Percentiles rank a stretch among this genome's conserved stretches.
phyloP scores from a whole-genome alignment of 148 eudicot genomes.

The Beta vulgaris region DNA sequence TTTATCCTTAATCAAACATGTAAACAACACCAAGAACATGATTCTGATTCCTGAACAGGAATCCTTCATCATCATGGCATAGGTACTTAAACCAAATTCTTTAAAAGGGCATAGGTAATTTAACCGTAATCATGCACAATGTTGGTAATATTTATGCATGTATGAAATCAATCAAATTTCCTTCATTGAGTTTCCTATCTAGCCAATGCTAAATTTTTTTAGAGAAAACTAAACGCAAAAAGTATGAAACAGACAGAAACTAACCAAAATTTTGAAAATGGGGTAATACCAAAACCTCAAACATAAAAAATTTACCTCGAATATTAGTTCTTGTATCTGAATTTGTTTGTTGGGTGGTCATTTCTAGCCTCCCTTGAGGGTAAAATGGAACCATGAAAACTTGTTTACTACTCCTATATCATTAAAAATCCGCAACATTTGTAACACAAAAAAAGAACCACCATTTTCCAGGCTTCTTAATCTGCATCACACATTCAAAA shows the following conservation, averaged over 20 bases:
- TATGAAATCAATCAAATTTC: not conserved
- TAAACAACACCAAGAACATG: not conserved
- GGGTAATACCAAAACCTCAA: not conserved
- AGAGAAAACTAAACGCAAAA: too few species aligned
- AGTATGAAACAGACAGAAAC: too few species aligned
- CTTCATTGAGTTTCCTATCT: not conserved
- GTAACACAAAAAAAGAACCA: too few species aligned
- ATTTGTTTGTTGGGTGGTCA: conserved; percentile 33
- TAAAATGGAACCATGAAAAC: conserved; percentile 37
- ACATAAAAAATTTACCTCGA: conserved; percentile 13
- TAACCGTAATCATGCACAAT: too few species aligned
- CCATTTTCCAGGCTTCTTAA: conserved; percentile 19
- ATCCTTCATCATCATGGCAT: too few species aligned
- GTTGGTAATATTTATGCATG: too few species aligned
- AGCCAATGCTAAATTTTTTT: too few species aligned
- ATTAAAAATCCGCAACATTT: too few species aligned
- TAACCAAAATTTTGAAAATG: too few species aligned
- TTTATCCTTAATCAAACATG: not conserved
- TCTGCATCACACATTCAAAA: conserved; percentile 2
- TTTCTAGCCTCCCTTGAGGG: conserved; percentile 29
- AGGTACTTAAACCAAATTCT: too few species aligned
- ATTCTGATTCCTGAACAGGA: not conserved
- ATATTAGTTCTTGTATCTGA: conserved; percentile 20
- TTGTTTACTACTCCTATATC: not conserved
- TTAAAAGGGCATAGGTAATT: too few species aligned